phyloP scores from a whole-genome alignment of 2,329 filamentous ascomycete genomes.

The Pseudopyricularia cyperi region DNA sequence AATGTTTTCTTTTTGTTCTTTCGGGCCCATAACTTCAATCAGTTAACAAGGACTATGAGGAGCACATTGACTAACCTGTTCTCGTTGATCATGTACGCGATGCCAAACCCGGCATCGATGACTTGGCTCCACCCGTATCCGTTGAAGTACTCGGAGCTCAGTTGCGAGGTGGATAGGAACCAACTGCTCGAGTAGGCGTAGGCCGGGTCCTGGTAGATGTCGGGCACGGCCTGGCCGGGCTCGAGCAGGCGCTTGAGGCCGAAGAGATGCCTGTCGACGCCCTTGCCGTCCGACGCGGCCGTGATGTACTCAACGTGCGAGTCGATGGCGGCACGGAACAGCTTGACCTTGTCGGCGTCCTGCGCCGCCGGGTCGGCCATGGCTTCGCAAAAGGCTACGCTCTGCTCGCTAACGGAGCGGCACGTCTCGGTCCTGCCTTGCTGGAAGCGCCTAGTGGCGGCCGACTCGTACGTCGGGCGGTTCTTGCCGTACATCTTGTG shows the following conservation, averaged over 20 bases:
- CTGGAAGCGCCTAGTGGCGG: conserved; percentile 88
- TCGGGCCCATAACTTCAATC: not conserved
- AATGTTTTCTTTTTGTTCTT: not conserved
- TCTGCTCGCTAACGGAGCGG: conserved; percentile 81
- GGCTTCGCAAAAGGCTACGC: conserved; percentile 76
- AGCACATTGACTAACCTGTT: conserved; percentile 50
- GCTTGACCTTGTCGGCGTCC: conserved; percentile 31
- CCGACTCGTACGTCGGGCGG: conserved; percentile 94
- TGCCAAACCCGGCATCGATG: conserved; percentile 88
- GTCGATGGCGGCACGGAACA: conserved; percentile 72
- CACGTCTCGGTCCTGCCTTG: conserved; percentile 94
- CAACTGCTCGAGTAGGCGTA: conserved; percentile 75
- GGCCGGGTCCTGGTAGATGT: conserved; percentile 77
- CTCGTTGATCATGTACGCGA: conserved; percentile 99
- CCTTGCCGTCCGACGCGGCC: conserved; percentile 81
- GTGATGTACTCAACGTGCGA: conserved; percentile 83
- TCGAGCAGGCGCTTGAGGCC: conserved; percentile 84
- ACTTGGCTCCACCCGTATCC: conserved; percentile 99
- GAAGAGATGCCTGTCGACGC: conserved; percentile 93
- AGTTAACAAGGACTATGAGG: not conserved
- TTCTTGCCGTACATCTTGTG: conserved; percentile 99
- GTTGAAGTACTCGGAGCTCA: conserved; percentile 96
- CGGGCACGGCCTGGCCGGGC: conserved; percentile 67
- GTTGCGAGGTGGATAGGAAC: conserved; percentile 79
- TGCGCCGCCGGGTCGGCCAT: conserved; percentile 59